Conservation (phyloP, 2,329 filamentous ascomycete genomes). For the Thielaviopsis populi region DNA sequence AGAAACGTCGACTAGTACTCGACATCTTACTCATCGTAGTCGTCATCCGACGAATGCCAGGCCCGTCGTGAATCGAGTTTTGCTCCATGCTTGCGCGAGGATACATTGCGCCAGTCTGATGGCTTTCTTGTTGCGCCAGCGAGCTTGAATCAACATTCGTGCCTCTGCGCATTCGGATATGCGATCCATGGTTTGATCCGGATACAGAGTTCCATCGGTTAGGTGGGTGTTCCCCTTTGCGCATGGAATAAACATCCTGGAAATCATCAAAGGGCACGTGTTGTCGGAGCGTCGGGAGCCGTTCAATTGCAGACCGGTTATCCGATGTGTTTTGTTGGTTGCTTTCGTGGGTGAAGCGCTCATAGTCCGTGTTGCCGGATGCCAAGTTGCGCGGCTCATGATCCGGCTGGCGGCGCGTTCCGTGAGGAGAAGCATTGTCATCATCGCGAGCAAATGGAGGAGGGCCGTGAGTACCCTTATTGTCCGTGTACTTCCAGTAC, state of each 20-base stretch:
- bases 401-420: constrained; percentile 7
- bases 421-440: constrained; percentile 6
- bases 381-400: background rate
- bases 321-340: background rate
- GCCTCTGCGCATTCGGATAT: constrained; percentile 12
- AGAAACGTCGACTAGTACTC: constrained; percentile 14
- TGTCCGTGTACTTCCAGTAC: constrained; percentile 30
- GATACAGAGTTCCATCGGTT: constrained; percentile 14
- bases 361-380: background rate
- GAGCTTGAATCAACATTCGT: constrained; percentile 7
- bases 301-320: constrained; percentile 12
- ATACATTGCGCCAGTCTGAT: constrained; percentile 12
- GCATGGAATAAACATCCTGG: constrained; percentile 28
- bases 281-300: constrained; percentile 15
- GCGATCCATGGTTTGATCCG: constrained; percentile 3
- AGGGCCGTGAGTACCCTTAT: background rate
- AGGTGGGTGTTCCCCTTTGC: constrained; percentile 4
- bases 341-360: constrained; percentile 4
- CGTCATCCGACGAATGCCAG: constrained; percentile 15
- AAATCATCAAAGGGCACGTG: constrained; percentile 26
- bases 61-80: background rate
- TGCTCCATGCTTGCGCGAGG: constrained; percentile 13
- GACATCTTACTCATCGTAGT: constrained; percentile 17
- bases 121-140: constrained; percentile 13
- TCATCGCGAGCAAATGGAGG: constrained; percentile 7